A percentile compares a stretch with the other conserved stretches of the same genome.
Evolutionary conservation across 768 basidiomycete species (phyloP).

Genomic region (Multifurca ochricompacta): DNA sequence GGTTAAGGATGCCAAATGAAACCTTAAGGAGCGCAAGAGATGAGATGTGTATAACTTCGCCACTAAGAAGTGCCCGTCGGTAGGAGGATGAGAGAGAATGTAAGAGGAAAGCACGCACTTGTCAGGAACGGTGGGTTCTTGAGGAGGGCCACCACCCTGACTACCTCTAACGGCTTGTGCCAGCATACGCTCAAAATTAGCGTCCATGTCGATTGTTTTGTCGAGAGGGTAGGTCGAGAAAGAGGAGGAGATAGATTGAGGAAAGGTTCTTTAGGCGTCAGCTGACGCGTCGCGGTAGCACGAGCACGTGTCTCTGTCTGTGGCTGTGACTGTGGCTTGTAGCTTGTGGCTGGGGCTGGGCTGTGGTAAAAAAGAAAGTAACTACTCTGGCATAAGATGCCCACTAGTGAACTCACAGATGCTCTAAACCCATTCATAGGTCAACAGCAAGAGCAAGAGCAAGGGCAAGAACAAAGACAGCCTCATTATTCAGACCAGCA

Average conservation of each 20-base stretch:
- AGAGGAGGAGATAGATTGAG: too few species aligned
- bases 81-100: conserved; percentile 3
- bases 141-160: conserved; percentile 24
- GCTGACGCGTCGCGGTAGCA: conserved; percentile 23
- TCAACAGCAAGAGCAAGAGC: conserved; percentile 24
- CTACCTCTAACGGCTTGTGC: conserved; percentile 25
- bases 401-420: conserved; percentile 68
- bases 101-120: conserved; percentile 41
- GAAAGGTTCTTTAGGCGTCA: background rate
- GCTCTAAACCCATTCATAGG: conserved; percentile 66
- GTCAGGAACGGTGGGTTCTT: conserved; percentile 57
- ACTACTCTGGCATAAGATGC: conserved; percentile 37
- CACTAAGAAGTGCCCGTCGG: conserved; percentile 37
- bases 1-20: conserved; percentile 15
- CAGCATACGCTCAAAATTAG: conserved; percentile 30
- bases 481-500: conserved; percentile 7
- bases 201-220: conserved; percentile 26
- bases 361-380: background rate
- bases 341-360: background rate
- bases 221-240: too few species aligned
- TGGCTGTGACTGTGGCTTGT: too few species aligned
- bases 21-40: conserved; percentile 96
- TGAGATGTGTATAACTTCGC: conserved; percentile 95
- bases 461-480: conserved; percentile 20
- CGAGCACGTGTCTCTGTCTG: too few species aligned